Conservation (phyloP, 768 basidiomycete genomes). For the Boletus pseudopeckii region DNA sequence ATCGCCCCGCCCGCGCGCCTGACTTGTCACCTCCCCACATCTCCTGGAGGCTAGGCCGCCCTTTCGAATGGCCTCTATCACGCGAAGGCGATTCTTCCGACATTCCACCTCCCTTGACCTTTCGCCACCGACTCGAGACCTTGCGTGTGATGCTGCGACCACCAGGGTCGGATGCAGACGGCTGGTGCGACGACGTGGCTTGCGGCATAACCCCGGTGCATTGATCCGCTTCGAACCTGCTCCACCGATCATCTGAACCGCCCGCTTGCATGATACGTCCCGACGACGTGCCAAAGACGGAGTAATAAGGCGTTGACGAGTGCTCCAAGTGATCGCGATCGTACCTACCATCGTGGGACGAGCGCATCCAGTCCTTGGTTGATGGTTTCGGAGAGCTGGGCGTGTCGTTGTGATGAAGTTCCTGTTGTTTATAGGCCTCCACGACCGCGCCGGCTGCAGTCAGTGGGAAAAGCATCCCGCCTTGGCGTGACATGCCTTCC, state of each 20-base stretch:
- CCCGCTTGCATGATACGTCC: conserved; percentile 45
- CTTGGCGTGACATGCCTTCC: not conserved
- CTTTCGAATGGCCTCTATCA: conserved; percentile 13
- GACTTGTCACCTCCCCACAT: conserved; percentile 9
- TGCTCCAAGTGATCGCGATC: conserved; percentile 14
- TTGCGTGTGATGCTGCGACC: conserved; percentile 32
- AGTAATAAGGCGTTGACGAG: conserved; percentile 48
- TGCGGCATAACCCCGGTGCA: not conserved
- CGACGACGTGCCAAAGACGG: conserved; percentile 48
- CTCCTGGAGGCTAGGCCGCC: conserved; percentile 37
- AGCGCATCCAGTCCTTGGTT: conserved; percentile 25
- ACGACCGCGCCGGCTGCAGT: conserved; percentile 48
- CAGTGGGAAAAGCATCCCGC: conserved; percentile 16
- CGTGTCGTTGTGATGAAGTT: conserved; percentile 19
- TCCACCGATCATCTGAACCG: conserved; percentile 37
- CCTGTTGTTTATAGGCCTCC: conserved; percentile 47
- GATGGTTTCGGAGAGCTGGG: conserved; percentile 18
- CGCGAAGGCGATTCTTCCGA: conserved; percentile 28
- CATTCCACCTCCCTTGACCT: conserved; percentile 7
- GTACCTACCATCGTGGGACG: conserved; percentile 5
- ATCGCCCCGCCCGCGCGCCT: conserved; percentile 8
- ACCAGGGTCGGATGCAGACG: conserved; percentile 11
- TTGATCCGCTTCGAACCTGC: conserved; percentile 4
- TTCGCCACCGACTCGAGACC: conserved; percentile 36
- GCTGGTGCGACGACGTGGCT: not conserved